Evolutionary conservation across 2,329 filamentous ascomycete genomes (phyloP), one percentile per base, ranked within the genome.

Genomic region (Aspergillus luchuensis): DNA sequence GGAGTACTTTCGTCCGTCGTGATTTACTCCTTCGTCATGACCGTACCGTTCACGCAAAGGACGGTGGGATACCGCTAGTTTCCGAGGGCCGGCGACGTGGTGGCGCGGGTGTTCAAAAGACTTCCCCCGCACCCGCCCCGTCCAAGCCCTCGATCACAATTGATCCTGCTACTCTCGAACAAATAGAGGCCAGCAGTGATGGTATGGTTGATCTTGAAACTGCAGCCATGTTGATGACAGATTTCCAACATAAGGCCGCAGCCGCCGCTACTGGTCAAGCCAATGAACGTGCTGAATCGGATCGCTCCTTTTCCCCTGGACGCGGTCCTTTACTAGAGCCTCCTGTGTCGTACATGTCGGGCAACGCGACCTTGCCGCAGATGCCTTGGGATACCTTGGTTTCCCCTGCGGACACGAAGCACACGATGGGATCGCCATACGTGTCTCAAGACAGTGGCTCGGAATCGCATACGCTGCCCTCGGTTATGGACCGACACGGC

Each of bases 221-320:
- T 71, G 95, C 95, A 69, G 95, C 95, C 69, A 97, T 98, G 92
- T 87, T 99, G 77, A 96, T 99, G 82, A 95, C 94, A 75, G 93
- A 98, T 80, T 90, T 98, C 75, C 94, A 97, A 80, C 92, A 97
- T 82, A 97, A 97, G 83, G 93, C 89, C 71, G 94, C 93, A 79
- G 89, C 87, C 68, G 82, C 84, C 72, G 76, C 77, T 71, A 79
- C 80, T 66, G 80, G 75, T 78, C 76, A 82, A 77, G 70, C 76
- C 60, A 76, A 81, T 63, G 79, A 83, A 69, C 79, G 77, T 66
- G 67, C 70, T 43, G 77, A 76, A 56, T 76, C 78, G 56, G 75
- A 80, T 72, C 88, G 90, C 76, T 82, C 89, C 66, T 93, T 91
- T 75, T 87, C 91, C 61, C 87, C 91, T 65, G 88, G 87, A 69